phyloP scores from a whole-genome alignment of 1,284 basidiomycete species.

The Laetiporus sulphureus region DNA sequence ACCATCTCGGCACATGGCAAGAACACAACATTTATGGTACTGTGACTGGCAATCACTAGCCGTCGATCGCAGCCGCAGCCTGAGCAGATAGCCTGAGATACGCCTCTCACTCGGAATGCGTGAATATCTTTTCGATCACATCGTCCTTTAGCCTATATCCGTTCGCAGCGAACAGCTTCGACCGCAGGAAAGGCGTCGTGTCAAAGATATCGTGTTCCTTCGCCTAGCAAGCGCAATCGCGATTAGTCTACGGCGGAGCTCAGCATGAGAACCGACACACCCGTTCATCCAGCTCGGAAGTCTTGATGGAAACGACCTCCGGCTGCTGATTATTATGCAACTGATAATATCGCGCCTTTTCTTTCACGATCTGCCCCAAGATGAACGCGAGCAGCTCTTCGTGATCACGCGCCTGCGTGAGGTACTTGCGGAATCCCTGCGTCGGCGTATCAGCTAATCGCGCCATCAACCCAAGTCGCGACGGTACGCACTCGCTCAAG shows the following conservation, averaged over 20 bases:
- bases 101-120: conserved; percentile 14
- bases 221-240: conserved; percentile 41
- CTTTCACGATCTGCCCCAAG: conserved; percentile 92
- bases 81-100: no score
- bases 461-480: not conserved
- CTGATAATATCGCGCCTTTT: conserved; percentile 83
- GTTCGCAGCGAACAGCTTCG: conserved; percentile 83
- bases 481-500: conserved; percentile 72
- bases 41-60: no score
- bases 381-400: conserved; percentile 95
- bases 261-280: conserved; percentile 36
- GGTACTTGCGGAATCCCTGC: conserved; percentile 94
- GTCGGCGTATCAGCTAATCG: conserved; percentile 8
- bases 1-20: no score
- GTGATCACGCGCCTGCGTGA: conserved; percentile 90
- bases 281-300: conserved; percentile 76
- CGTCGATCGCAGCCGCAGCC: no score
- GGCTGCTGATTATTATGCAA: conserved; percentile 74
- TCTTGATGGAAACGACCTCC: conserved; percentile 64
- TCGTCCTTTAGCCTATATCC: conserved; percentile 74
- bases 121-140: conserved; percentile 66
- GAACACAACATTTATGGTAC: conserved; percentile 1
- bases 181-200: conserved; percentile 78
- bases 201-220: conserved; percentile 96
- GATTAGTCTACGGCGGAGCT: not conserved